Conservation (phyloP, 371 early-diverging fungal genomes). For the Syncephalastrum monosporum region DNA sequence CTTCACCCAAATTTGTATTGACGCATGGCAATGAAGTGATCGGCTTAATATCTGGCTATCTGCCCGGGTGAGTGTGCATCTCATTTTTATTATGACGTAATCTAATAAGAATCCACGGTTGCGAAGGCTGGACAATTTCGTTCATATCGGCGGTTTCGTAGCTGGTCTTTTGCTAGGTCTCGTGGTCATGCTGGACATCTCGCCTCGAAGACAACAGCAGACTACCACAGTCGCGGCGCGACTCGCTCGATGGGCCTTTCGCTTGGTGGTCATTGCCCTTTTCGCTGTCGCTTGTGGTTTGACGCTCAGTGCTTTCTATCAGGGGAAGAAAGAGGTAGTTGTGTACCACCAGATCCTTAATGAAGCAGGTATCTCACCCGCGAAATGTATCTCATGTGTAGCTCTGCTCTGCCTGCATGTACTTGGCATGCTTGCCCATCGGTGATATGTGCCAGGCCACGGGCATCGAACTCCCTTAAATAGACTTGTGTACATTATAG, state of each 20-base stretch:
- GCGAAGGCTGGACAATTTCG: conserved; percentile 27
- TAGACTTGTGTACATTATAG: no score
- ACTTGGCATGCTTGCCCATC: conserved; percentile 11
- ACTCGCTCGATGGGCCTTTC: conserved; percentile 3
- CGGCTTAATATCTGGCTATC: conserved; percentile 19
- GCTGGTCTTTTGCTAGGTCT: conserved; percentile 27
- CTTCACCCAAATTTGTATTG: not conserved
- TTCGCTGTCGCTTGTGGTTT: conserved; percentile 7
- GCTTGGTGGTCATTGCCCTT: conserved; percentile 2
- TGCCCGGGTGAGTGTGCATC: conserved; percentile 24
- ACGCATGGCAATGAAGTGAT: conserved; percentile 3
- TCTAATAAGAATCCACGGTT: not conserved
- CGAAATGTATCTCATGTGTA: not conserved
- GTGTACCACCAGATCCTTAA: not conserved
- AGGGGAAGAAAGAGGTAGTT: conserved; percentile 8
- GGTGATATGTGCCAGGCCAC: conserved; percentile 7
- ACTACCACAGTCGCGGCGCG: not conserved
- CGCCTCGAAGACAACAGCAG: not conserved
- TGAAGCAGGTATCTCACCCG: not conserved
- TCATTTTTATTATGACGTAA: not conserved
- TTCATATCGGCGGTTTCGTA: conserved; percentile 40
- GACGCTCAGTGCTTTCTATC: conserved; percentile 9
- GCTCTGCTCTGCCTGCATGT: conserved; percentile 13
- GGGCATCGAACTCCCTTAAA: not conserved
- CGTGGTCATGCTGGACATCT: conserved; percentile 9